Base-by-base conservation (phyloP, 768 basidiomycete species). In the Gymnopilus dilepis region DNA sequence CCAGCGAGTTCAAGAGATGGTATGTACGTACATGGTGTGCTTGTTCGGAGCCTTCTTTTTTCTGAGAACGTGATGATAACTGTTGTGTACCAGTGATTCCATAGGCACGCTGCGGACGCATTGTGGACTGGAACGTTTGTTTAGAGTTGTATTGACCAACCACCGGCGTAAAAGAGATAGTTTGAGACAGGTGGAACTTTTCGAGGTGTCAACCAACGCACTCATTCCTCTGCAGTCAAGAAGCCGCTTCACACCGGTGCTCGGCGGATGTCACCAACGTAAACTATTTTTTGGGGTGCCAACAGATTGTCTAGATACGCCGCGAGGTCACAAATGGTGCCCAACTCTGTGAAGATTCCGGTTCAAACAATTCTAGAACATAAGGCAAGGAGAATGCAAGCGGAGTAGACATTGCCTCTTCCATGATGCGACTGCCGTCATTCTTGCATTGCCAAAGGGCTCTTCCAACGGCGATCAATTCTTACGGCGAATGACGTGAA, bases 1-100 rank as follows among this genome's bases (percentile, higher is more conserved):
- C 47, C 42, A 43, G 15, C 40, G 21, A 33, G 5, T 31, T 37
- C 30, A 30, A 41, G 47, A 33, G 19, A 52, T 8, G 21, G 50
- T 15, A 38, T 40, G 54, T 57, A 62, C 60, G 60, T 62, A 57
- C 60, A 43, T 22, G 37, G 47, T 26, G 54, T 43, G 37, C 40
- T 31, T 31, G 37, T n/a, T n/a, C n/a, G 38, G 15, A 19, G 19
- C 30, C 13, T 37, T 43, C 43, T 42, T 30, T 38, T 30, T 38
- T 21, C 30, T 31, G 31, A 41, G 31, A 50, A 22, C 34, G 26
- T n/a, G 22, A 22, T 30, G 38, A 40, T 51, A 40, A 45, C 37
- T 54, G 15, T 15, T 17, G 21, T 43, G 56, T 56, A 5, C 17
- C 31, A 13, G 42, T 13, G 22, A 19, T 42, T 28, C 12, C 34